Base-by-base conservation (phyloP, 805 yeast species). In the Metschnikowia orientalis region DNA sequence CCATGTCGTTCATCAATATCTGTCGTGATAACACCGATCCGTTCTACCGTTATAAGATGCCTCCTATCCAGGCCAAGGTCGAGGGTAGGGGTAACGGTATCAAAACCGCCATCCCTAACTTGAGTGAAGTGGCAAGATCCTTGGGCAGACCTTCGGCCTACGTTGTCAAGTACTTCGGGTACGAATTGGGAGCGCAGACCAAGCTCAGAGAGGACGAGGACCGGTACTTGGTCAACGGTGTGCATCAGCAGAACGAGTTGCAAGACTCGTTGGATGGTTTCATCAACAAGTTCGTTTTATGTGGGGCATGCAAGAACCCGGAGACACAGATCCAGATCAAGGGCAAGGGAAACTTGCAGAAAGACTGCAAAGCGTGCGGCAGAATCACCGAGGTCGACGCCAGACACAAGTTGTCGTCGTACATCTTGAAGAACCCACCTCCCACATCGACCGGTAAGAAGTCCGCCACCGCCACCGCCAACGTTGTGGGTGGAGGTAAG, bases 31-130 rank as follows among this genome's bases (percentile, higher is more conserved):
- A 90, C 71, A 79, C 83, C 54, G 98, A 92, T 70, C 97, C 97
- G 27, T 92, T 92, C 63, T 92, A 92, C 79, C 95, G 98, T 71
- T 92, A 92, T 67, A 92, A 92, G 71, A 92, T 92, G 98, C 98
- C 98, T 57, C 83, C 94, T 26, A 81, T 92, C 64, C 94, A 85
- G 67, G 85, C 96, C 49, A 92, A 92, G 74, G 86, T 86, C 47
- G 97, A 92, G 69, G 98, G 98, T 63, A 78, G 95, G 60, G 98
- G 98, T 70, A 92, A 92, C 69, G 98, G 98, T 79, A 92, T 92
- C 67, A 89, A 88, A 62, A 92, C 98, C 15, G 94, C 90, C 35
- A 81, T 92, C 37, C 77, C 87, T 47, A 92, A 92, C 64, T 78
- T 87, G 35, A 68, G 83, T 23, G 97, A 92, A 55, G 96, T 92